Conservation (phyloP, 2,329 filamentous ascomycete genomes). For the Alternaria alternata region DNA sequence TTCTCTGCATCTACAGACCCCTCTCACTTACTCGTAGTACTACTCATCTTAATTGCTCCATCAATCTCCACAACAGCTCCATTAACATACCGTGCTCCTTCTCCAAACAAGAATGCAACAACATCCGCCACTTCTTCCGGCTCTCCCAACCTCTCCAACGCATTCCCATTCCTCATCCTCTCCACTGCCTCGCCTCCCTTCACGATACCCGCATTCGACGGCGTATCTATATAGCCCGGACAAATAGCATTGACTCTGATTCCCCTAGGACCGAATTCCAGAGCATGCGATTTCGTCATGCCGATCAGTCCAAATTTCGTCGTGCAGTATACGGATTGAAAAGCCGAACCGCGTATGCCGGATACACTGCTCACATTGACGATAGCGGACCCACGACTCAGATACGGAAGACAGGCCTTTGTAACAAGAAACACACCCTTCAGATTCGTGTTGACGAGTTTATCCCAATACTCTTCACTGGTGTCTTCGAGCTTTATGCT, state of each 20-base stretch:
- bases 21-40: conserved; percentile 33
- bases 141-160: conserved; percentile 55
- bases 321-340: conserved; percentile 46
- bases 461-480: conserved; percentile 59
- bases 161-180: conserved; percentile 51
- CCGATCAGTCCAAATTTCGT: conserved; percentile 49
- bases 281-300: conserved; percentile 43
- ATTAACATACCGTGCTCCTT: conserved; percentile 57
- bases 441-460: conserved; percentile 57
- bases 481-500: conserved; percentile 51
- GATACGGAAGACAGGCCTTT: conserved; percentile 52
- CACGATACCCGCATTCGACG: conserved; percentile 60
- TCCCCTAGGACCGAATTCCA: conserved; percentile 43
- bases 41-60: conserved; percentile 52
- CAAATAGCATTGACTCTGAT: conserved; percentile 43
- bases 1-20: conserved; percentile 6
- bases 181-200: conserved; percentile 56
- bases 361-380: conserved; percentile 43
- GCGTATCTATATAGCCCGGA: conserved; percentile 57
- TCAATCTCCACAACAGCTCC: conserved; percentile 59
- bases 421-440: conserved; percentile 58
- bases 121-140: conserved; percentile 61
- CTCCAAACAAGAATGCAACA: conserved; percentile 59
- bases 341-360: conserved; percentile 34
- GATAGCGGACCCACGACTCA: conserved; percentile 28